phyloP scores from a whole-genome alignment of 306 rosid species.

The Astragalus membranaceus region DNA sequence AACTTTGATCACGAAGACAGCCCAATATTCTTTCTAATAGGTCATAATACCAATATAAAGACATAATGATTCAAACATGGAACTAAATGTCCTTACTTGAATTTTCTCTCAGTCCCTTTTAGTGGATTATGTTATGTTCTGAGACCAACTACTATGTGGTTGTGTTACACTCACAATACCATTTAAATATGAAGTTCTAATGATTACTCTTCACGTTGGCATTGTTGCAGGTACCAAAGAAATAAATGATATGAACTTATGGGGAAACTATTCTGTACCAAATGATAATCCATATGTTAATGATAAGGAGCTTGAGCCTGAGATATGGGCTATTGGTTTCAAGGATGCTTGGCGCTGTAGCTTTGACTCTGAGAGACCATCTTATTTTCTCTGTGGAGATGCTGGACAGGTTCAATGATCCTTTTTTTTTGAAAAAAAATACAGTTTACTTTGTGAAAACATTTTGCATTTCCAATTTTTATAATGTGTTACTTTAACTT shows the following conservation, averaged over 20 bases:
- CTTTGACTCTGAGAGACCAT: conserved; percentile 36
- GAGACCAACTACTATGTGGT: no score
- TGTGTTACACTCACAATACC: background rate
- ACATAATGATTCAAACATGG: background rate
- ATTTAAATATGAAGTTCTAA: background rate
- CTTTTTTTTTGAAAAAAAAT: background rate
- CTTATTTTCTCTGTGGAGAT: conserved; percentile 40
- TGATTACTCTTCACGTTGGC: background rate
- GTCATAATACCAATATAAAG: background rate
- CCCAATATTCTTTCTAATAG: background rate
- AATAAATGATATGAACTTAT: conserved; percentile 9
- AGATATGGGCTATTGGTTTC: conserved; percentile 35
- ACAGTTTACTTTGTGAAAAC: no score
- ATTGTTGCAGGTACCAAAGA: conserved; percentile 22
- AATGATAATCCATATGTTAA: conserved; percentile 32
- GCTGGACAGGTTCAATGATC: conserved; percentile 23
- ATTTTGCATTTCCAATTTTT: no score
- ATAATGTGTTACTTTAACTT: no score
- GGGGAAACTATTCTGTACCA: conserved; percentile 38
- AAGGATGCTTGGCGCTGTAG: conserved; percentile 43
- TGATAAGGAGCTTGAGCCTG: conserved; percentile 27
- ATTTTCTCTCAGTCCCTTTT: no score
- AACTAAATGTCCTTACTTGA: background rate
- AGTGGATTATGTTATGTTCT: no score
- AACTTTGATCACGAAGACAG: no score